Evolutionary conservation across 2,329 filamentous ascomycete genomes (phyloP).

Genomic region (Byssochlamys sp.): DNA sequence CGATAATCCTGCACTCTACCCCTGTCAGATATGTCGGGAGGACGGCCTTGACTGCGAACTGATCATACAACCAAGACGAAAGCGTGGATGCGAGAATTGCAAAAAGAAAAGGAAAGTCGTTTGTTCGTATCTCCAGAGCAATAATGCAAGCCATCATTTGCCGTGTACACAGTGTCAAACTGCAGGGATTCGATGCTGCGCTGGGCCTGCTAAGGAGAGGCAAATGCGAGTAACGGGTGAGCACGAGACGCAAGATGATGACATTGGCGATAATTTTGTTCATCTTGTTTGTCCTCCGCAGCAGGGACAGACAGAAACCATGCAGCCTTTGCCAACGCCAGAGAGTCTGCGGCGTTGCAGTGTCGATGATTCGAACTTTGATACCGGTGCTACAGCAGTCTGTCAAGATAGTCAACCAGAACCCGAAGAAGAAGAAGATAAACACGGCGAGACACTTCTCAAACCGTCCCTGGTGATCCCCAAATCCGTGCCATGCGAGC

Average conservation of each 20-base stretch:
- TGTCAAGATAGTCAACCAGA: not conserved
- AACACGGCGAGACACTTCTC: not conserved
- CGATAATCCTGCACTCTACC: constrained; percentile 23
- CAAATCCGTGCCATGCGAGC: not conserved
- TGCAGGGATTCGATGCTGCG: constrained; percentile 22
- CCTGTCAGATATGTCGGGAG: constrained; percentile 25
- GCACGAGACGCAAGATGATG: constrained; percentile 6
- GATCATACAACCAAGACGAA: constrained; percentile 20
- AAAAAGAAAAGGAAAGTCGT: constrained; percentile 11
- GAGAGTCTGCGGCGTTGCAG: constrained; percentile 6
- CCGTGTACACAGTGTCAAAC: constrained; percentile 24
- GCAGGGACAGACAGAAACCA: not conserved
- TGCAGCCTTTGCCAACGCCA: not conserved
- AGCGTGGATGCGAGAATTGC: constrained; percentile 27
- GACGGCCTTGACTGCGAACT: constrained; percentile 27
- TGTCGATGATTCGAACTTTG: not conserved
- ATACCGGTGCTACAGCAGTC: not conserved
- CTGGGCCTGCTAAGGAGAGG: constrained; percentile 20
- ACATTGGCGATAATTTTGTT: not conserved
- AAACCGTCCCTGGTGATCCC: not conserved
- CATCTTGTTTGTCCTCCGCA: not conserved
- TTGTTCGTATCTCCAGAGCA: constrained; percentile 26
- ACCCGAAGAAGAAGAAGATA: not conserved
- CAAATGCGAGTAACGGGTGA: not conserved
- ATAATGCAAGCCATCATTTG: constrained; percentile 12